Evolutionary conservation across 768 basidiomycete genomes (phyloP).

Genomic region (Pisolithus orientalis): DNA sequence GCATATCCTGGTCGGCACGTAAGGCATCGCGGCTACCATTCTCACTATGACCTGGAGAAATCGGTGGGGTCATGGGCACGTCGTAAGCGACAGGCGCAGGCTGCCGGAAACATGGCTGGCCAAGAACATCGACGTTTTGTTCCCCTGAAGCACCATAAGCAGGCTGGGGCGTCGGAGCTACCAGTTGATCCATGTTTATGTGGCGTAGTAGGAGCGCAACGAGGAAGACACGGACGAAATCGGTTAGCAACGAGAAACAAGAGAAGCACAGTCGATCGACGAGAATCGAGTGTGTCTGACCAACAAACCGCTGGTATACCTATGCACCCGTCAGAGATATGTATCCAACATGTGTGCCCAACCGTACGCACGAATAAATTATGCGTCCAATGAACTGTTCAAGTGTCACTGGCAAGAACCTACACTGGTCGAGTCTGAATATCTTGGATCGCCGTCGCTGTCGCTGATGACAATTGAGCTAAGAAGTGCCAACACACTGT

Average conservation of each 20-base stretch:
- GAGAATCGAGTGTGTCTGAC: no score
- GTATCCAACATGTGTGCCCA: no score
- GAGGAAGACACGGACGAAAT: background rate
- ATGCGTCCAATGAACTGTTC: no score
- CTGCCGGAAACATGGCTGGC: slow-evolving; percentile 26
- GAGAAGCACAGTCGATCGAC: background rate
- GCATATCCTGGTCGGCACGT: slow-evolving; percentile 10
- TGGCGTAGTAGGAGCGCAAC: background rate
- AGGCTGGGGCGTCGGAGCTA: slow-evolving; percentile 16
- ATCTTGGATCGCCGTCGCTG: no score
- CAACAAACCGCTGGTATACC: no score
- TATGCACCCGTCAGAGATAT: no score
- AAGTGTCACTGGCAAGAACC: no score
- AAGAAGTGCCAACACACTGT: no score
- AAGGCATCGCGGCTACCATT: slow-evolving; percentile 17
- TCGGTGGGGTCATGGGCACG: slow-evolving; percentile 66
- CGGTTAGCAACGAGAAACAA: background rate
- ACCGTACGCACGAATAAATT: no score
- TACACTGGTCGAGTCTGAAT: no score
- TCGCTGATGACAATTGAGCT: no score
- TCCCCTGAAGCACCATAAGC: slow-evolving; percentile 7
- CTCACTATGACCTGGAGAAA: slow-evolving; percentile 54
- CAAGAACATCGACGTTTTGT: background rate
- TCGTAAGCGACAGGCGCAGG: slow-evolving; percentile 42
- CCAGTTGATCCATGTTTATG: slow-evolving; percentile 20